Conservation (phyloP, 202 grass and related monocot genomes). For the Hordeum pubiflorum region DNA sequence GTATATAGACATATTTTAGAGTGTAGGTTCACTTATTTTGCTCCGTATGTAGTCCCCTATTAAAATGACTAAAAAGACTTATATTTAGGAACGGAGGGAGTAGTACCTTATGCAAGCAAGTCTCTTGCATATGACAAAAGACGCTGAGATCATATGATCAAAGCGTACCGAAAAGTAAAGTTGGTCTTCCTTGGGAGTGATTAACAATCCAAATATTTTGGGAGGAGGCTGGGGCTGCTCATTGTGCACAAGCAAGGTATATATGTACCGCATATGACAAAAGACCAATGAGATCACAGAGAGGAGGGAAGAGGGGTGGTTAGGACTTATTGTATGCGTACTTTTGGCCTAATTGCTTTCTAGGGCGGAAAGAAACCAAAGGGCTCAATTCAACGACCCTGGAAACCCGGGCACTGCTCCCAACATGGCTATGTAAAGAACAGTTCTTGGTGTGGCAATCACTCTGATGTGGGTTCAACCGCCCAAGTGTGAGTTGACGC, state of each 20-base stretch:
- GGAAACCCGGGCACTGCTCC: conserved; percentile 43
- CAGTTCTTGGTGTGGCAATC: conserved; percentile 1
- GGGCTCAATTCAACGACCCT: conserved; percentile 33
- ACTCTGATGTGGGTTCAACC: conserved; percentile 23
- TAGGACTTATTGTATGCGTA: conserved; percentile 33
- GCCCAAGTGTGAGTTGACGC: conserved; percentile 18
- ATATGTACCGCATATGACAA: conserved; percentile 41
- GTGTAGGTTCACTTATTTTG: too few relatives aligned
- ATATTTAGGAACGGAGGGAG: too few relatives aligned
- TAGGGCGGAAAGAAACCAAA: conserved; percentile 64
- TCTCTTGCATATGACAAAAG: not conserved
- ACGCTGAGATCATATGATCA: too few relatives aligned
- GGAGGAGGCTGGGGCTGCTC: conserved; percentile 18
- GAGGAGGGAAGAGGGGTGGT: conserved; percentile 12
- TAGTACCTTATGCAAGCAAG: conserved; percentile 19
- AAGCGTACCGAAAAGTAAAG: conserved; percentile 31
- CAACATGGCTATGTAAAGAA: conserved; percentile 19
- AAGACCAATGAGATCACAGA: conserved; percentile 34
- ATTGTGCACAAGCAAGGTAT: conserved; percentile 40
- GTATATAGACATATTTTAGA: too few relatives aligned
- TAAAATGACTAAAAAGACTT: too few relatives aligned
- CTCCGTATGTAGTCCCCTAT: too few relatives aligned
- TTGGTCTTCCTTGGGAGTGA: conserved; percentile 19
- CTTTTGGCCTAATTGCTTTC: conserved; percentile 40
- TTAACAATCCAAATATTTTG: conserved; percentile 23